A percentile compares a stretch with the other conserved stretches of the same genome.
These are phyloP conservation scores for Gnomoniopsis sp. DNA, from an alignment of 2,329 filamentous ascomycete genomes.

Conservation along the genomic window DNA sequence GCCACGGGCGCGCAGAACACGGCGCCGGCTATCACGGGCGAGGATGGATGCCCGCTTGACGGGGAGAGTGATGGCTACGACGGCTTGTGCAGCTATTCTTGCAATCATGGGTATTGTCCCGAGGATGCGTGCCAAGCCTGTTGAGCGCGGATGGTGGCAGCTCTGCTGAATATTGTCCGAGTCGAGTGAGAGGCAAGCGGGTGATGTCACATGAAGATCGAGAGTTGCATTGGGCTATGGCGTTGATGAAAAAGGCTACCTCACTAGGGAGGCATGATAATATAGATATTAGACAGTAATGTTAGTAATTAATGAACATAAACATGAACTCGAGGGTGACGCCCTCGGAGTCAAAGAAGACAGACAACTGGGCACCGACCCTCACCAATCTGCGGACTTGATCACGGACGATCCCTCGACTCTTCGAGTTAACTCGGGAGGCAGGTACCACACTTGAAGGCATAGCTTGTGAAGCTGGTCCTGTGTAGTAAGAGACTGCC, in stretches of 20 bases:
- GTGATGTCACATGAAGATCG: neutral
- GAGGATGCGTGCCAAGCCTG: constrained; percentile 3
- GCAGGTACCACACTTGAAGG: too few species aligned
- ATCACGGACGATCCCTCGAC: too few species aligned
- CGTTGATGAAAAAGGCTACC: neutral
- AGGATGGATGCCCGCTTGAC: constrained; percentile 2
- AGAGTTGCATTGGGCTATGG: neutral
- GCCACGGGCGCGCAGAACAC: neutral
- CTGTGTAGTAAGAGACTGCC: too few species aligned
- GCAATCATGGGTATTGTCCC: constrained; percentile 13
- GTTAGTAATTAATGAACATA: neutral
- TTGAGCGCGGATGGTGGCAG: neutral
- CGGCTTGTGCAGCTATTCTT: constrained; percentile 9
- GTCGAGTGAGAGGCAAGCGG: neutral
- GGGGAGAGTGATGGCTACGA: constrained; percentile 8
- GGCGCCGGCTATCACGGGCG: neutral
- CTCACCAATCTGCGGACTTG: neutral
- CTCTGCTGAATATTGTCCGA: neutral
- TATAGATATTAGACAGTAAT: neutral
- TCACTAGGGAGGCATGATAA: neutral
- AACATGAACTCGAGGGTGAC: neutral
- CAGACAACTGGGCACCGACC: neutral
- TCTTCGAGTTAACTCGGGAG: too few species aligned
- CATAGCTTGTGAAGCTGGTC: too few species aligned
- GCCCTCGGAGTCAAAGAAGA: neutral